These are phyloP conservation scores for Punctularia strigosozonata DNA, from an alignment of 768 basidiomycete species.

Conservation along the genomic window DNA sequence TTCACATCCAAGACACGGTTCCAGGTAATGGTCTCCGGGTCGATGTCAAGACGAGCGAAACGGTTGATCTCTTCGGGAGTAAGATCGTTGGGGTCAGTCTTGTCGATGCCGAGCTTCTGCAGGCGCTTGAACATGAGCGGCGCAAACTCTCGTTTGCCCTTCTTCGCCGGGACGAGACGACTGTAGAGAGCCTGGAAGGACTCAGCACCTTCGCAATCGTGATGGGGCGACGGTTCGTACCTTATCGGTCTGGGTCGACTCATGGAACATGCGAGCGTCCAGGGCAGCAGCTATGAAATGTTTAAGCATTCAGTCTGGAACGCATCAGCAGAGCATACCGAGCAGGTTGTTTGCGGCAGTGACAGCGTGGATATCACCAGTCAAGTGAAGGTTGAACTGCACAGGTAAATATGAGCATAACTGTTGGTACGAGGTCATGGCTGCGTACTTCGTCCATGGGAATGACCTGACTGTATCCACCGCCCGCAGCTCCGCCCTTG, in stretches of 20 bases:
- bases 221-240: conserved; percentile 16
- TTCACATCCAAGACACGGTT: conserved; percentile 95
- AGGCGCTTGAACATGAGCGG: conserved; percentile 95
- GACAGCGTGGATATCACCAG: conserved; percentile 96
- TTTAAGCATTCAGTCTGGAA: conserved; percentile 6
- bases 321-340: conserved; percentile 29
- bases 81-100: conserved; percentile 84
- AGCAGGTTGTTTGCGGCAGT: conserved; percentile 96
- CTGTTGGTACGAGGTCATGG: background rate
- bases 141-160: conserved; percentile 90
- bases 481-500: conserved; percentile 97
- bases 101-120: conserved; percentile 89
- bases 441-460: conserved; percentile 86
- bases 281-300: conserved; percentile 73
- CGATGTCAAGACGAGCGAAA: conserved; percentile 89
- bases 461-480: conserved; percentile 97
- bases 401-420: background rate
- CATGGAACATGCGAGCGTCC: conserved; percentile 96
- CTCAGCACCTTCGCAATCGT: background rate
- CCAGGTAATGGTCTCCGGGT: conserved; percentile 90
- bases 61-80: conserved; percentile 85
- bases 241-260: conserved; percentile 92
- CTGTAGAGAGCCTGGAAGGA: conserved; percentile 59
- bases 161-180: conserved; percentile 86
- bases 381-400: conserved; percentile 93